A percentile compares a stretch with the other conserved stretches of the same genome.
Conservation (phyloP, 306 rosid genomes). For the Inga laurina region DNA sequence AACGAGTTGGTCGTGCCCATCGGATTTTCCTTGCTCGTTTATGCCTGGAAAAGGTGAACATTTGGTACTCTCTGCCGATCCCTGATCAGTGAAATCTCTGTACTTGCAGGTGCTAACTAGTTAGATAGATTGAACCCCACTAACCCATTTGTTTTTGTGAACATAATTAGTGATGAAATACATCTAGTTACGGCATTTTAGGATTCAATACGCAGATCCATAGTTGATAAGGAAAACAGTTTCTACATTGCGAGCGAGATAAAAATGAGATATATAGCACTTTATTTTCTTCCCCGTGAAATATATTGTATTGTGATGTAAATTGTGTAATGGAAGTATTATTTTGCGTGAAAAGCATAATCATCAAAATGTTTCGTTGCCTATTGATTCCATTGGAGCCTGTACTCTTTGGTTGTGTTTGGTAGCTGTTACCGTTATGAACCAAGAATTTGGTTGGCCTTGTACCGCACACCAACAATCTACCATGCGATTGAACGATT, state of each 20-base stretch:
- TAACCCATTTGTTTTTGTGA: slow-evolving; percentile 61
- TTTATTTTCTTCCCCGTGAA: neutral
- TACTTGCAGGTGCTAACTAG: neutral
- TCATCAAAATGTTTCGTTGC: neutral
- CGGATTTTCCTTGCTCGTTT: slow-evolving; percentile 70
- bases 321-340: neutral
- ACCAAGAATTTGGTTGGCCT: slow-evolving; percentile 23
- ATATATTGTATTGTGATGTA: slow-evolving; percentile 6
- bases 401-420: neutral
- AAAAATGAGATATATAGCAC: neutral
- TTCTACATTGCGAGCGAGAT: slow-evolving; percentile 8
- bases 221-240: slow-evolving; percentile 1
- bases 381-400: neutral
- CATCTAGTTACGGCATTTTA: slow-evolving; percentile 3
- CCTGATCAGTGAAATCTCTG: neutral
- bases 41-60: slow-evolving; percentile 71
- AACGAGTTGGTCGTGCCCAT: slow-evolving; percentile 59
- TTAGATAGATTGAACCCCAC: slow-evolving; percentile 4
- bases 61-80: neutral
- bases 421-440: neutral
- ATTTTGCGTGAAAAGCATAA: neutral
- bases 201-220: slow-evolving; percentile 1
- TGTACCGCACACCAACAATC: slow-evolving; percentile 1
- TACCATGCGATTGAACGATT: neutral
- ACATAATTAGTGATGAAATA: slow-evolving; percentile 33